Evolutionary conservation across 192 early-diverging fungal species (phyloP), one percentile per base, ranked within the genome.

Genomic region (Coemansia sp.): DNA sequence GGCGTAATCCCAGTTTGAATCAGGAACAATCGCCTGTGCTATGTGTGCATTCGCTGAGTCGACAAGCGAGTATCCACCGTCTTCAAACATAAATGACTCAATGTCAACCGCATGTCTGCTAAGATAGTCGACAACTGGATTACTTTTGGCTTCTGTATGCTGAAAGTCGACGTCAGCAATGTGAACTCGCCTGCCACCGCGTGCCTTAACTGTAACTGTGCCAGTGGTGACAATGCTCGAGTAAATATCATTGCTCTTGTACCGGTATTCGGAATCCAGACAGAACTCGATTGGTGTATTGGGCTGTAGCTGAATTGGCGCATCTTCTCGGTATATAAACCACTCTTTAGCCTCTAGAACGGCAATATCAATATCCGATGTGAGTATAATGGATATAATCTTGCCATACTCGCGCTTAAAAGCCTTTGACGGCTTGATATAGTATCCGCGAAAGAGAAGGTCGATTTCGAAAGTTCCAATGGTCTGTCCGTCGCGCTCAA

Each of bases 101-200:
- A 90, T 84, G 26, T 80, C 84, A 19, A 80, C 59, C 21, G 87
- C 90, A 63, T 87, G 69, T 41, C 91, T 85, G 65, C 85, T 83
- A 57, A 97, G 69, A 74, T 93, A 95, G 19, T 89, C 91, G 35
- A 93, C 54, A 4, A 95, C 92, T 4, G 90, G 86, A 68, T 97
- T 93, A 38, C 88, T 90, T 17, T 83, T 79, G 16, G 83, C 75
- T 14, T 84, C 80, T 12, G 82, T 77, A 49, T 87, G 84, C 52
- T 84, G 78, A 65, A 90, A 91, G 21, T 89, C 75, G 25, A 98
- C 90, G 19, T 82, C 79, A 39, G 87, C 95, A 67, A 98, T 86
- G 59, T 92, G 83, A 22, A 88, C 80, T 16, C 64, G 57, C 39
- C 79, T 82, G 59, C 89, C 88, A 65, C 75, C 73, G 9, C 80